These are phyloP conservation scores for Yarrowia alimentaria DNA, from an alignment of 805 yeast genomes.

Conservation along the genomic window DNA sequence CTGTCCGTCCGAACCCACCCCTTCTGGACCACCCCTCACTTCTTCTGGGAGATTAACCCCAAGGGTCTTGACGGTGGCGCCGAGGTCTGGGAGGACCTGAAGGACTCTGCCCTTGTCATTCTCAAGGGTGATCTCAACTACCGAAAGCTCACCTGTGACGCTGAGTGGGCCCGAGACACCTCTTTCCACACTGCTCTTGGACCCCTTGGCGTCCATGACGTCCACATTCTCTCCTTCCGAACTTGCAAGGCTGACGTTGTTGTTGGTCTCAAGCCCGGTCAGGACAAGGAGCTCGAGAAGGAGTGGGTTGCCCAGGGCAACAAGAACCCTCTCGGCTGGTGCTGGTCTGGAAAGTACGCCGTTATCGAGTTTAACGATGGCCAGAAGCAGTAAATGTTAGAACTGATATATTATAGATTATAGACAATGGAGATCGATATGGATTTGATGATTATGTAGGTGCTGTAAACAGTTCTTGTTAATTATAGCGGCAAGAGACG, in stretches of 20 bases:
- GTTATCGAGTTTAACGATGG: slow-evolving; percentile 65
- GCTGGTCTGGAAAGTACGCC: slow-evolving; percentile 89
- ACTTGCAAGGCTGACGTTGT: slow-evolving; percentile 96
- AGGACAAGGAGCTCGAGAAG: slow-evolving; percentile 62
- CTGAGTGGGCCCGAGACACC: slow-evolving; percentile 81
- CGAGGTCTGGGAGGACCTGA: slow-evolving; percentile 58
- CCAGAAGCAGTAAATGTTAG: slow-evolving; percentile 27
- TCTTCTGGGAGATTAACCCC: slow-evolving; percentile 68
- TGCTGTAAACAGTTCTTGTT: too few relatives aligned
- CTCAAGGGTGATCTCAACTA: slow-evolving; percentile 96
- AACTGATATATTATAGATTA: slow-evolving; percentile 5
- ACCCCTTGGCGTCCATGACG: slow-evolving; percentile 57
- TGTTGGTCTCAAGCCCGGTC: slow-evolving; percentile 73
- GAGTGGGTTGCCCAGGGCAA: slow-evolving; percentile 59
- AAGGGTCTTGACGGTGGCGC: slow-evolving; percentile 57
- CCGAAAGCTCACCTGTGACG: slow-evolving; percentile 88
- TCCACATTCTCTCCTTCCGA: slow-evolving; percentile 73
- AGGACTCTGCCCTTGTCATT: slow-evolving; percentile 60
- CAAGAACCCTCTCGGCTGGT: slow-evolving; percentile 74
- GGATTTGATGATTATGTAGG: too few relatives aligned
- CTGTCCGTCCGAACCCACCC: slow-evolving; percentile 56
- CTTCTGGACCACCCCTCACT: slow-evolving; percentile 83
- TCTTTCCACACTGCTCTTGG: slow-evolving; percentile 70
- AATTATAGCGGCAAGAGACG: too few relatives aligned
- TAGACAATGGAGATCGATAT: slow-evolving; percentile 11